These are phyloP conservation scores for Fusarium musae DNA, from an alignment of 2,329 filamentous ascomycete genomes.

Conservation along the genomic window DNA sequence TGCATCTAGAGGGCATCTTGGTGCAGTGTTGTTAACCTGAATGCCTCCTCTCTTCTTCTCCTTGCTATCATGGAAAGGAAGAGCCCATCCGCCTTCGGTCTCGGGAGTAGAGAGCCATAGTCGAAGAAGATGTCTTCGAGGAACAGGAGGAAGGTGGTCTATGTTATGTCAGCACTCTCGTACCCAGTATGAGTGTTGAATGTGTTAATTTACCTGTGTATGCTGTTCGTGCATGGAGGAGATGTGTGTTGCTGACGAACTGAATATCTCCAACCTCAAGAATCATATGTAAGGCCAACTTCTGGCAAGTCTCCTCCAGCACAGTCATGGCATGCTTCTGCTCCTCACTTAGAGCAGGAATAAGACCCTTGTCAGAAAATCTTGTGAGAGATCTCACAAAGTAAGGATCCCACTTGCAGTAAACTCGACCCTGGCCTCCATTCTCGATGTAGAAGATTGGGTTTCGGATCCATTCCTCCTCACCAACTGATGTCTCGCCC, in stretches of 20 bases:
- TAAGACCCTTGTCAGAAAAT: conserved; percentile 77
- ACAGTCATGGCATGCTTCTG: conserved; percentile 74
- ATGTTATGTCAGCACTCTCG: neutral
- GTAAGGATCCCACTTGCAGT: conserved; percentile 90
- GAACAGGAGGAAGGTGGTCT: conserved; percentile 71
- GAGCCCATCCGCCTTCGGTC: conserved; percentile 83
- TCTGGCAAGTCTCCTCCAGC: conserved; percentile 76
- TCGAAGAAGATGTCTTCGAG: conserved; percentile 81
- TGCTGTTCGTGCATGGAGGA: conserved; percentile 82
- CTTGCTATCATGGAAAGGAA: conserved; percentile 82
- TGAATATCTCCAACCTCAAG: conserved; percentile 90
- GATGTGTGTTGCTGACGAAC: conserved; percentile 82
- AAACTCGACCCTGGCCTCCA: conserved; percentile 62
- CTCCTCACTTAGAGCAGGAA: conserved; percentile 76
- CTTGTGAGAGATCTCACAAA: conserved; percentile 80
- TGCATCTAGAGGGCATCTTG: conserved; percentile 79
- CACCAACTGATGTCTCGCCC: conserved; percentile 79
- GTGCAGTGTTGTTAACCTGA: conserved; percentile 83
- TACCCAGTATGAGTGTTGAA: fast-evolving
- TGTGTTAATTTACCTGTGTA: conserved; percentile 63
- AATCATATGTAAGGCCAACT: conserved; percentile 82
- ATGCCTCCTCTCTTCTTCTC: conserved; percentile 91
- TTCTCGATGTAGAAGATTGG: conserved; percentile 82
- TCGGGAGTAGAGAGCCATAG: conserved; percentile 88
- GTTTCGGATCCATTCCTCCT: conserved; percentile 79